A percentile compares a stretch with the other conserved stretches of the same genome.
These are phyloP conservation scores for Fraxinus paxiana DNA, from an alignment of 305 asterid species.

Conservation along the genomic window DNA sequence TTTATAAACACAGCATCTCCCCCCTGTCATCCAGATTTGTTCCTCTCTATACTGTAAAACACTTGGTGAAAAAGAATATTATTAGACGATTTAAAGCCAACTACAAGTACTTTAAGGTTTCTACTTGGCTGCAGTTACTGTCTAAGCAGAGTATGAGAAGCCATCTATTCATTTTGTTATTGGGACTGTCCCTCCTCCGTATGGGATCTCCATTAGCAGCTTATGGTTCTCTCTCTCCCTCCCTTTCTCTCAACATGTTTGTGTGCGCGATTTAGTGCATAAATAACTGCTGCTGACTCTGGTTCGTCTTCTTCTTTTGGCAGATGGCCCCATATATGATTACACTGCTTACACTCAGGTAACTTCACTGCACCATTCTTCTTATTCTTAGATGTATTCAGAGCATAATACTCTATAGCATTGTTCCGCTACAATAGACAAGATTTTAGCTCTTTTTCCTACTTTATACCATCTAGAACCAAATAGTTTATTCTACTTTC, in stretches of 20 bases:
- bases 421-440: background rate
- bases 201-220: slow-evolving; percentile 25
- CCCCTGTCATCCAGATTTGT: background rate
- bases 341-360: slow-evolving; percentile 32
- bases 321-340: slow-evolving; percentile 29
- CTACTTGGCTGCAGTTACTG: background rate
- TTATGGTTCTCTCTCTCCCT: slow-evolving; percentile 8
- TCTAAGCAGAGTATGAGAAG: slow-evolving; percentile 19
- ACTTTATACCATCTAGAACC: background rate
- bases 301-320: background rate
- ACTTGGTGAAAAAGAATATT: slow-evolving; percentile 9
- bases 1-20: background rate
- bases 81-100: background rate
- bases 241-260: background rate
- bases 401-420: background rate
- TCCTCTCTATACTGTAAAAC: background rate
- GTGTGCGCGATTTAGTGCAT: background rate
- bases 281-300: background rate
- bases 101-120: background rate
- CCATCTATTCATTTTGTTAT: background rate
- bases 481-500: background rate
- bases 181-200: slow-evolving; percentile 19
- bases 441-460: background rate
- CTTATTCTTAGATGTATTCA: background rate
- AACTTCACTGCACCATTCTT: background rate